Conservation (phyloP, 495 filamentous ascomycete species). For the Aspergillus panamensis region DNA sequence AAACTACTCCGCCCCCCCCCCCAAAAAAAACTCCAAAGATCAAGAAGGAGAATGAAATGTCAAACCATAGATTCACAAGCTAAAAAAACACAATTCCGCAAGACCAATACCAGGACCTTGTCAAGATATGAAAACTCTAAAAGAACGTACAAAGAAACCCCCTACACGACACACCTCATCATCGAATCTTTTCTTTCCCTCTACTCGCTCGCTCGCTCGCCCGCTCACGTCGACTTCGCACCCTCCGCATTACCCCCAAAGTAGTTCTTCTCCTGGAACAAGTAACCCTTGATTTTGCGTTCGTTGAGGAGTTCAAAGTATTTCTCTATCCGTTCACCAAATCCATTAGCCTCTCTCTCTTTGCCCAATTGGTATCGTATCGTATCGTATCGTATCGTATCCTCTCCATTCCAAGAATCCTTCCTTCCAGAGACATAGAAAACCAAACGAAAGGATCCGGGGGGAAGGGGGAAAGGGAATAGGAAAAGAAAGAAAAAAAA, state of each 20-base stretch:
- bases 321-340: conserved; percentile 57
- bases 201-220: no score
- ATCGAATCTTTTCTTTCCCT: no score
- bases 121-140: neutral
- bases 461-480: neutral
- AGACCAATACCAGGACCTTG: neutral
- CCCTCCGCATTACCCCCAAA: conserved; percentile 31
- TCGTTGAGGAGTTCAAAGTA: conserved; percentile 89
- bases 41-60: neutral
- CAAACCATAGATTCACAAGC: conserved; percentile 5
- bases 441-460: neutral
- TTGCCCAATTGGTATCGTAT: neutral
- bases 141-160: conserved; percentile 1
- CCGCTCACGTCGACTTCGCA: conserved; percentile 11
- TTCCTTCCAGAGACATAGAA: neutral
- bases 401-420: no score
- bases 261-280: conserved; percentile 91
- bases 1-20: neutral
- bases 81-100: conserved; percentile 14
- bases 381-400: neutral
- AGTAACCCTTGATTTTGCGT: conserved; percentile 79
- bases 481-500: conserved; percentile 2
- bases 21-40: no score
- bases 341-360: conserved; percentile 2
- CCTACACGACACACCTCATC: neutral